Evolutionary conservation across 2,329 filamentous ascomycete species (phyloP).

Genomic region (Cytospora schulzeri): DNA sequence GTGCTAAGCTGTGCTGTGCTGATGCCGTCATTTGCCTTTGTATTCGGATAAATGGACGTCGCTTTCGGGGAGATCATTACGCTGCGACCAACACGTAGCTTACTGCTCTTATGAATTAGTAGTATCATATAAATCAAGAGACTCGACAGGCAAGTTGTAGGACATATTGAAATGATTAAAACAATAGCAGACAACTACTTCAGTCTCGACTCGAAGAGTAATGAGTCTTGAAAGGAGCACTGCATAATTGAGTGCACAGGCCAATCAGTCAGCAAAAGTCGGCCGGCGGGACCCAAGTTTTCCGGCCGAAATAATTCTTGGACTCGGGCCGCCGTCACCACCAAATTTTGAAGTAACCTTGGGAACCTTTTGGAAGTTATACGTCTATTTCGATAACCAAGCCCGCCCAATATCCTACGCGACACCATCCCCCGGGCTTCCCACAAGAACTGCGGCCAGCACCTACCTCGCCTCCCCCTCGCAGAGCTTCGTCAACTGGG

Average conservation of each 20-base stretch:
- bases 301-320: constrained; percentile 32
- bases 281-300: constrained; percentile 2
- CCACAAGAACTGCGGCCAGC: constrained; percentile 17
- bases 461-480: neutral
- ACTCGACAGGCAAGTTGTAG: neutral
- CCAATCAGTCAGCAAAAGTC: constrained; percentile 7
- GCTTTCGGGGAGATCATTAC: neutral
- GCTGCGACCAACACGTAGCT: neutral
- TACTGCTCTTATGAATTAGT: neutral
- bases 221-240: no score
- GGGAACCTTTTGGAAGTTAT: neutral
- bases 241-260: constrained; percentile 5
- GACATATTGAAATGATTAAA: neutral
- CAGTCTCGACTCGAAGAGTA: neutral
- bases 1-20: no score
- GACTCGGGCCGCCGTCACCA: constrained; percentile 3
- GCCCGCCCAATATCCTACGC: constrained; percentile 16
- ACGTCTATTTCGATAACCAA: neutral
- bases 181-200: neutral
- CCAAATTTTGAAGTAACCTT: constrained; percentile 21
- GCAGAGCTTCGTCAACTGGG: constrained; percentile 3
- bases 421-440: constrained; percentile 20
- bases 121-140: neutral
- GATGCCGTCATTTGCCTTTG: neutral
- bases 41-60: neutral